These are phyloP conservation scores for Apiospora sp. DNA, from an alignment of 2,329 filamentous ascomycete genomes.

Conservation along the genomic window DNA sequence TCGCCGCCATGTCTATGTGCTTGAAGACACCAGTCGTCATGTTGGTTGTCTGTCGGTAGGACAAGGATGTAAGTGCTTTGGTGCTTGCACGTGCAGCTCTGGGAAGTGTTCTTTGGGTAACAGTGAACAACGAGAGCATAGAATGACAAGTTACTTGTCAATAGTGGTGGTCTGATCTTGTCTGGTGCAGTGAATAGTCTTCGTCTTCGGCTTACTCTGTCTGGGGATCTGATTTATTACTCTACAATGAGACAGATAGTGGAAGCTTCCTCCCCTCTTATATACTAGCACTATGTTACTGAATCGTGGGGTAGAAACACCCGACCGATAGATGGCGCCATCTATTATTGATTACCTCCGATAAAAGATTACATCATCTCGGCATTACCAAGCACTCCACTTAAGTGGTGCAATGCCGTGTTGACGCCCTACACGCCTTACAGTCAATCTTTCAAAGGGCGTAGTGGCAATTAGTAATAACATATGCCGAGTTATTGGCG, in stretches of 20 bases:
- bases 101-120: not conserved
- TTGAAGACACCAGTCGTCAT: constrained; percentile 68
- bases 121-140: not conserved
- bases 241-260: not conserved
- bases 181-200: not conserved
- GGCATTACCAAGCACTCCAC: constrained; percentile 20
- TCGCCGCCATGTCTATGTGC: constrained; percentile 65
- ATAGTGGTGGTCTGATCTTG: not conserved
- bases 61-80: not conserved
- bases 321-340: constrained; percentile 15
- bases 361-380: constrained; percentile 18
- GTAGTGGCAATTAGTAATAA: constrained; percentile 15
- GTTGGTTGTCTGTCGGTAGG: constrained; percentile 34
- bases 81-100: not conserved
- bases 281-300: not conserved
- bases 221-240: not conserved
- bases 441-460: not conserved
- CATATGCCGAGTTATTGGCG: not conserved
- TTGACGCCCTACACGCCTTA: not conserved
- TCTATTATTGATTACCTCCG: constrained; percentile 15
- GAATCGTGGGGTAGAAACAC: constrained; percentile 8
- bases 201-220: not conserved
- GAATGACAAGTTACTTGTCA: not conserved
- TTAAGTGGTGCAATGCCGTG: not conserved
- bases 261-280: not conserved